Percentiles rank a stretch among this genome's conserved stretches.
These are phyloP conservation scores for Xanthoceras sorbifolium DNA, from an alignment of 345 rosid species.

Conservation along the genomic window DNA sequence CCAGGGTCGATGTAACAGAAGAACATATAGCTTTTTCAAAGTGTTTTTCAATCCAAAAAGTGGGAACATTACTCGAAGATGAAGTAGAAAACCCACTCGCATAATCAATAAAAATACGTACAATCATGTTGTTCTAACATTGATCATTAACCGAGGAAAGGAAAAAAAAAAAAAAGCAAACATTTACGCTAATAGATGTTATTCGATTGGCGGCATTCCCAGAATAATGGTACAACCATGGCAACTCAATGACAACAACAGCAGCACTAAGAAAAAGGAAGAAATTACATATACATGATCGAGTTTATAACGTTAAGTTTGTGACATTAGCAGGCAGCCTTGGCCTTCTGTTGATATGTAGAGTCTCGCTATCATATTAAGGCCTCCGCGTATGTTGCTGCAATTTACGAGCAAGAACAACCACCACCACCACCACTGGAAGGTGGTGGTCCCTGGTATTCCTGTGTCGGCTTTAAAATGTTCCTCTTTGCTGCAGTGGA, in stretches of 20 bases:
- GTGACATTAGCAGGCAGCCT: slow-evolving; percentile 14
- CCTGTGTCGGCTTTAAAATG: slow-evolving; percentile 68
- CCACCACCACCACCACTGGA: too few species aligned
- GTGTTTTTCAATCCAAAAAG: not conserved
- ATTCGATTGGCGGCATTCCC: slow-evolving; percentile 11
- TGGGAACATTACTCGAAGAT: not conserved
- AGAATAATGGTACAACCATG: slow-evolving; percentile 14
- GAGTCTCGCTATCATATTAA: not conserved
- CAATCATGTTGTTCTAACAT: not conserved
- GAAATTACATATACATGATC: slow-evolving; percentile 21
- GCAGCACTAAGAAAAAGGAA: slow-evolving; percentile 9
- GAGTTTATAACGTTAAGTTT: slow-evolving; percentile 9
- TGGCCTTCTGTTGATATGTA: not conserved
- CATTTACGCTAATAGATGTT: slow-evolving; percentile 21
- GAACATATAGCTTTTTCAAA: too few species aligned
- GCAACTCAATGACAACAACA: slow-evolving; percentile 13
- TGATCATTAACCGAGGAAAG: not conserved
- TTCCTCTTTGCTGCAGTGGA: slow-evolving; percentile 69
- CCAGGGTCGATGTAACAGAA: too few species aligned
- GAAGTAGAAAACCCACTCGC: slow-evolving; percentile 12
- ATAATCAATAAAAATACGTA: slow-evolving; percentile 11
- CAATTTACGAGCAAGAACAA: slow-evolving; percentile 57
- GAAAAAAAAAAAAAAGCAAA: not conserved
- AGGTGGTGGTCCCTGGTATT: slow-evolving; percentile 36
- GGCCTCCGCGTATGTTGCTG: not conserved